Evolutionary conservation across 176 grass and related monocot species (phyloP).

Genomic region (Ampelocalamus luodianensis): DNA sequence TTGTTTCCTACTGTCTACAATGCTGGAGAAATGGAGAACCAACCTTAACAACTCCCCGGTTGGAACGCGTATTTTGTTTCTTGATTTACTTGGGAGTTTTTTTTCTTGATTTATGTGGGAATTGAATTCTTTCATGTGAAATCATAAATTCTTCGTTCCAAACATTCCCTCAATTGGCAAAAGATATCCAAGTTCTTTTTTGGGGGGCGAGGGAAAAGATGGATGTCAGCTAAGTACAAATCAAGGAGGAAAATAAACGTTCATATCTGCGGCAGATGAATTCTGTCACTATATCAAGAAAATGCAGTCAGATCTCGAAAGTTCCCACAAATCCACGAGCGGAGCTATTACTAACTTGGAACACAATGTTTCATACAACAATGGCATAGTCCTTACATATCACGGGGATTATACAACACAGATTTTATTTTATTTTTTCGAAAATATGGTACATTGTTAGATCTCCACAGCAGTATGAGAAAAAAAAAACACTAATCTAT

Average conservation of each 20-base stretch:
- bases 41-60: not conserved
- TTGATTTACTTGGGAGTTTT: not conserved
- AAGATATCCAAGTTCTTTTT: not conserved
- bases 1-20: too few species aligned
- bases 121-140: not conserved
- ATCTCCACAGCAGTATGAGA: conserved; percentile 25
- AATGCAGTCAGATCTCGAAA: not conserved
- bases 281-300: not conserved
- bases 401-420: conserved; percentile 28
- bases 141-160: not conserved
- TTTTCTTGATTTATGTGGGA: not conserved
- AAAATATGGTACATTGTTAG: conserved; percentile 29
- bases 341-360: not conserved
- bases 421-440: too few species aligned
- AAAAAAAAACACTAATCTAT: conserved; percentile 30
- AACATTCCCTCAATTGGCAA: not conserved
- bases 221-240: not conserved
- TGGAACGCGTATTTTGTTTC: not conserved
- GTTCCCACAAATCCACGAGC: not conserved
- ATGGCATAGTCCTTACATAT: conserved; percentile 6
- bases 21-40: not conserved
- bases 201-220: too few species aligned
- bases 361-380: conserved; percentile 2
- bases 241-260: too few species aligned
- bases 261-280: not conserved